Evolutionary conservation across 371 early-diverging fungal species (phyloP), one percentile per base, ranked within the genome.

Genomic region (Parasitella parasitica): DNA sequence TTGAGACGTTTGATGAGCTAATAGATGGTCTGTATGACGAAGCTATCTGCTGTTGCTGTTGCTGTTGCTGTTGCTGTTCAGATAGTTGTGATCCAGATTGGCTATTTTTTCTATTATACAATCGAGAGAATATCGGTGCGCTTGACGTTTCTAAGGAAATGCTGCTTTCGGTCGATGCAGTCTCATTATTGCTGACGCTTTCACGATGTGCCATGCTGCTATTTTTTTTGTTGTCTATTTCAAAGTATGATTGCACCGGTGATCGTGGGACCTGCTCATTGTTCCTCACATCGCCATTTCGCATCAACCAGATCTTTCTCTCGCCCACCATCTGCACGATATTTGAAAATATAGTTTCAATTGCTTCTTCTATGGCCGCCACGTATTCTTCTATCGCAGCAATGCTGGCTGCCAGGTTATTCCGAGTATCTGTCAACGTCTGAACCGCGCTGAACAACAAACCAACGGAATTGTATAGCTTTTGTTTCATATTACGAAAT

Each of bases 381-480:
- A 83, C 66, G 9, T 72, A 57, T 13, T 81, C 69, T 26, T 85
- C 82, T n/a, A 82, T 75, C 60, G 58, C 36, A n/a, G 57, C 51
- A 18, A 72, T 59, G 11, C 60, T 60, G 5, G 68, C 71, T 4
- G 76, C 59, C 27, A 82, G 62, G 15, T 75, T 61, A 0, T 52
- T 37, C 1, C 70, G 63, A n/a, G 81, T 64, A 59, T 85, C 71
- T 1, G 89, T 88, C 2, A 88, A 78, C 13, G 78, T 70, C 43
- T 88, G 87, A 6, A 87, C 84, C 6, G 85, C 84, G 70, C 84
- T 86, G 50, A 90, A 86, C 11, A 92, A 69, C 16, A 82, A 71
- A 0, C 90, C 87, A 30, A 91, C 79, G 12, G 80, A 73, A 65
- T 90, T 89, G 76, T 87, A 90, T 28, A 92, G 64, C 6, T 77